Evolutionary conservation across 441 rosid species (phyloP), one percentile per base, ranked within the genome.

Genomic region (Pelargonium cotyledonis): DNA sequence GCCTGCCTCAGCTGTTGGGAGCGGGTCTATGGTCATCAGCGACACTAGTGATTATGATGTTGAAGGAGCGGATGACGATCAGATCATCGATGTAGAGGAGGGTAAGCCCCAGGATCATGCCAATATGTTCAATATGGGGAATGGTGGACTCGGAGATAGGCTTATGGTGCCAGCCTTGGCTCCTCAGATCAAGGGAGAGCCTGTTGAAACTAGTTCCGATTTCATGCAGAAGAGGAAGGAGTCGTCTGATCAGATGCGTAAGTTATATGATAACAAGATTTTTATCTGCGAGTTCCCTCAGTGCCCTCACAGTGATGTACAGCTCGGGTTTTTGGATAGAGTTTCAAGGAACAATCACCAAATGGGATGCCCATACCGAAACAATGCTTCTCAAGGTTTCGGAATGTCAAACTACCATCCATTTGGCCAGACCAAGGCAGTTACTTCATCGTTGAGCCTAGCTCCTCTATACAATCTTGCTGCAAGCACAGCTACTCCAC

Each of bases 21-120:
- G 68, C 69, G 88, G 89, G 47, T 85, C 91, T 49, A 74, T 90
- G 69, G 78, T 88, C 58, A 78, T 88, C 67, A 84, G 83, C 72
- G 96, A 95, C 69, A 78, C 85, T 65, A 88, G 79, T 60, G 97
- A 92, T 72, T 95, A 88, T 72, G 99, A 95, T 58, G 99, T 95
- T 55, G 97, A 92, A 51, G 97, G 94, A 18, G 83, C 69, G 2
- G 95, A 85, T 35, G 87, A 84, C 68, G 92, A 87, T 65, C 69
- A 79, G 18, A 80, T 65, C 65, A 83, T 77, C 44, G 91, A 89
- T 18, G 82, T 81, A 68, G 84, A 80, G 51, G 97, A 91, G 68
- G 51, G 70, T 65, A 88, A 85, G 75, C 87, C 89, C 0, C 85
- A 77, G 64, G 84, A 70, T 76, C 72, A 83, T 8, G n/a, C 53